Percentiles rank a stretch among this genome's conserved stretches.
phyloP scores from a whole-genome alignment of 2,329 filamentous ascomycete genomes.

The Penicillium occitanis region DNA sequence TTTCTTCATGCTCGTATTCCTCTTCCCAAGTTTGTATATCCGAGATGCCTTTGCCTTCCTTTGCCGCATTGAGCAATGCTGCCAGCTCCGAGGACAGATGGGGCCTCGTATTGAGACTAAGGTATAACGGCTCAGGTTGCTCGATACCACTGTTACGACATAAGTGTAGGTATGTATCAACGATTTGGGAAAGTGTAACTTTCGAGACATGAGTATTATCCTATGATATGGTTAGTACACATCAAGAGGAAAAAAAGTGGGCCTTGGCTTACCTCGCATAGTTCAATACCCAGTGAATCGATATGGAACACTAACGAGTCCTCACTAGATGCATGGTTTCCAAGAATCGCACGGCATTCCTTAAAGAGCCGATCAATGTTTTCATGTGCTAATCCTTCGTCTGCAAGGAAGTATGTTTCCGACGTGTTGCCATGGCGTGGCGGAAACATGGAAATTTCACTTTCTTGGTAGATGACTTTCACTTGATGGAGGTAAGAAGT shows the following conservation, averaged over 20 bases:
- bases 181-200: conserved; percentile 56
- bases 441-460: conserved; percentile 60
- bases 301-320: conserved; percentile 59
- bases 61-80: conserved; percentile 53
- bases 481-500: conserved; percentile 45
- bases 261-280: conserved; percentile 56
- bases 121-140: conserved; percentile 57
- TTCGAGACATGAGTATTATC: conserved; percentile 51
- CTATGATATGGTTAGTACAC: conserved; percentile 40
- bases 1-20: conserved; percentile 43
- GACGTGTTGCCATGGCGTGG: conserved; percentile 54
- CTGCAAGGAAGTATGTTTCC: conserved; percentile 57
- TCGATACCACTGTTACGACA: conserved; percentile 59
- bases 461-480: conserved; percentile 56
- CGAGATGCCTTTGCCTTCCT: conserved; percentile 59
- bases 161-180: conserved; percentile 60
- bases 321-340: conserved; percentile 55
- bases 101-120: conserved; percentile 56
- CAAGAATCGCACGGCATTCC: conserved; percentile 56
- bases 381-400: conserved; percentile 55
- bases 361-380: conserved; percentile 57
- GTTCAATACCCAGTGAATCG: conserved; percentile 55
- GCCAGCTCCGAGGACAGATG: conserved; percentile 55
- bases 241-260: conserved; percentile 2
- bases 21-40: conserved; percentile 47